Evolutionary conservation across 257 asterid species (phyloP).

Genomic region (Perilla frutescens): DNA sequence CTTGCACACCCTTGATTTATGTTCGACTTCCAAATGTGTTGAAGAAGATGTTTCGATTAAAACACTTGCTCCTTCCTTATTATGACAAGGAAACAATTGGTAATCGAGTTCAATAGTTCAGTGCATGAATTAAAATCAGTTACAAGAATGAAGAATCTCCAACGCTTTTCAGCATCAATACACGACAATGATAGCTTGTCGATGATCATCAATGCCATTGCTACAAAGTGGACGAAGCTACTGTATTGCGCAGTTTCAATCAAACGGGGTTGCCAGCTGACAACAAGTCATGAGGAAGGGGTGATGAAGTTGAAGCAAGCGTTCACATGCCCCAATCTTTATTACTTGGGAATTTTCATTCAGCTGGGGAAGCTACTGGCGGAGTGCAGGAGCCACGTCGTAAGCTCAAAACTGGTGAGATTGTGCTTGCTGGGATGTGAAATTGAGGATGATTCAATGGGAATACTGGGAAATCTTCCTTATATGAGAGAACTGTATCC

Average conservation of each 20-base stretch:
- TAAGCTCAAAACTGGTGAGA: not conserved
- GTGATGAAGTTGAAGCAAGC: not conserved
- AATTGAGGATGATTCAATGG: slow-evolving; percentile 17
- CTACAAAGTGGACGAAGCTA: not conserved
- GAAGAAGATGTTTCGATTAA: slow-evolving; percentile 11
- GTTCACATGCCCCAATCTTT: slow-evolving; percentile 6
- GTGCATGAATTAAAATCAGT: not conserved
- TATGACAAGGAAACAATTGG: not conserved
- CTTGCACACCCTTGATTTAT: not conserved
- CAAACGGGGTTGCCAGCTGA: not conserved
- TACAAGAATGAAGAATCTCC: not conserved
- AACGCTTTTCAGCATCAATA: not conserved
- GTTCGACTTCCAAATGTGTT: slow-evolving; percentile 10
- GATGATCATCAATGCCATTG: not conserved
- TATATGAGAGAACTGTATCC: not conserved
- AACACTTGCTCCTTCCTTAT: slow-evolving; percentile 22
- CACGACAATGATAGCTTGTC: not conserved
- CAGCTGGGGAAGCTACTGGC: not conserved
- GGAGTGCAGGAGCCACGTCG: not conserved
- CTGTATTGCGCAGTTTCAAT: not conserved
- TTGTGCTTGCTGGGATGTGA: not conserved
- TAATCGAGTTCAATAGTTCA: not conserved
- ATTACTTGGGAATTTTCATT: not conserved
- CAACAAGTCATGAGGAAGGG: not conserved
- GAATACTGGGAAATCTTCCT: not conserved